Percentiles rank a stretch among this genome's conserved stretches.
Evolutionary conservation across 768 basidiomycete genomes (phyloP).

Genomic region (Arthromyces matolae): DNA sequence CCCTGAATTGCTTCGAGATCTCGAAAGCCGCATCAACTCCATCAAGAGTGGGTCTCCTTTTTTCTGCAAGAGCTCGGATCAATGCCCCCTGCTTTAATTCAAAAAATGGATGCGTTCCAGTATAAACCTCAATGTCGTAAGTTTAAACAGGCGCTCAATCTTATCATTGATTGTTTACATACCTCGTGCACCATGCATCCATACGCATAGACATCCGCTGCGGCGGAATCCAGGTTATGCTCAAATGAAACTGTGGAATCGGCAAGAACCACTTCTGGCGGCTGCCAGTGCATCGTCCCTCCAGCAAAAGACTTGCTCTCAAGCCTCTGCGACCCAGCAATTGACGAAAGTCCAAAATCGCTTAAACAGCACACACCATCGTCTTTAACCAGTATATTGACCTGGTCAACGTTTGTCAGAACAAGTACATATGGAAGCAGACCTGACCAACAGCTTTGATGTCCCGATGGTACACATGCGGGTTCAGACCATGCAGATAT

Average conservation of each 20-base stretch:
- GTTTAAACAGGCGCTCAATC: too few species aligned
- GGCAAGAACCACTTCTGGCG: conserved; percentile 9
- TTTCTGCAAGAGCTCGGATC: not conserved
- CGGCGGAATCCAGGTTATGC: not conserved
- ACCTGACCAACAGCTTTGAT: conserved; percentile 31
- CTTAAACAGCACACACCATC: conserved; percentile 9
- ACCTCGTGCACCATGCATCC: conserved; percentile 15
- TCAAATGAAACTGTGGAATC: not conserved
- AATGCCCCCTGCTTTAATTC: not conserved
- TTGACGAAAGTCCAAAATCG: conserved; percentile 17
- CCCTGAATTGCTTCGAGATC: not conserved
- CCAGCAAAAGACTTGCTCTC: conserved; percentile 5
- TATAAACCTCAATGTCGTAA: too few species aligned
- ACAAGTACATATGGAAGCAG: not conserved
- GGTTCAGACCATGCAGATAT: conserved; percentile 35
- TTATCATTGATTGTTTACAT: too few species aligned
- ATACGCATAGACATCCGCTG: conserved; percentile 14
- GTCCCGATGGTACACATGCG: conserved; percentile 39
- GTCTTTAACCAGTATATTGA: conserved; percentile 12
- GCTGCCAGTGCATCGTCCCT: conserved; percentile 8
- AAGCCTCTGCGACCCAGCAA: conserved; percentile 10
- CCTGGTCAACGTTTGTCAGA: conserved; percentile 2
- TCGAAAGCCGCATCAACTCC: not conserved
- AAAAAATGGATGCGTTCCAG: conserved; percentile 10
- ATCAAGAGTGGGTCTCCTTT: conserved; percentile 1